Base-by-base conservation (phyloP, 2,329 filamentous ascomycete species). In the Penicillium sp. region DNA sequence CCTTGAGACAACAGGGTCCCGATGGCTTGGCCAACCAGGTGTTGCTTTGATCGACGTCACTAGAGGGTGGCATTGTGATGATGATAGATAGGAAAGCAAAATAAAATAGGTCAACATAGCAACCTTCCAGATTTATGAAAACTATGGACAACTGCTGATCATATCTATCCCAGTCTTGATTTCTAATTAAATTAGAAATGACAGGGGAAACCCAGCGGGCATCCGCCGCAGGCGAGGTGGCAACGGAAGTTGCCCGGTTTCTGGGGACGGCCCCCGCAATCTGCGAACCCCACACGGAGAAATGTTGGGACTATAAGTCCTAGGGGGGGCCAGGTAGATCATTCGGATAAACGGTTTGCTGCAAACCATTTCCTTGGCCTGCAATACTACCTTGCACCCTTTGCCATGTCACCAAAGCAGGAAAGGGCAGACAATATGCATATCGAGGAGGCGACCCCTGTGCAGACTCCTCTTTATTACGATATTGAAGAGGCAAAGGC, bases 1-100 rank as follows among this genome's bases (percentile, higher is more conserved):
- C 75, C 45, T 68, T 63, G 12, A 73, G 63, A 56, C 76, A 78
- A 53, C 74, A 77, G 13, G 24, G 37, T 10, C 32, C 49, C n/a
- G 49, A 23, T 20, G 49, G 49, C 44, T 48, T 27, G n/a, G 47
- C 58, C 78, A 79, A n/a, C 42, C 42, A 45, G 42, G n/a, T 15
- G n/a, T 33, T 33, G 30, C 13, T 17, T 33, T 33, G 30, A 18
- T 33, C 15, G 12, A 32, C 12, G 4, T 33, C 8, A 33, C 30
- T 33, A 33, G 29, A 32, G 15, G n/a, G 30, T 17, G 30, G 30
- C 30, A 33, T 33, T 33, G n/a, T 5, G 12, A 33, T 33, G 3
- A 33, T 17, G 30, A 33, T 33, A 33, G 30, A 17, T 33, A 18
- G 15, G 2, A 18, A 8, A 18, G 15, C 4, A 15, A 17, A 32